Evolutionary conservation across 352 stramenopile species (phyloP), one percentile per base, ranked within the genome.

Genomic region (Phytophthora citrophthora): DNA sequence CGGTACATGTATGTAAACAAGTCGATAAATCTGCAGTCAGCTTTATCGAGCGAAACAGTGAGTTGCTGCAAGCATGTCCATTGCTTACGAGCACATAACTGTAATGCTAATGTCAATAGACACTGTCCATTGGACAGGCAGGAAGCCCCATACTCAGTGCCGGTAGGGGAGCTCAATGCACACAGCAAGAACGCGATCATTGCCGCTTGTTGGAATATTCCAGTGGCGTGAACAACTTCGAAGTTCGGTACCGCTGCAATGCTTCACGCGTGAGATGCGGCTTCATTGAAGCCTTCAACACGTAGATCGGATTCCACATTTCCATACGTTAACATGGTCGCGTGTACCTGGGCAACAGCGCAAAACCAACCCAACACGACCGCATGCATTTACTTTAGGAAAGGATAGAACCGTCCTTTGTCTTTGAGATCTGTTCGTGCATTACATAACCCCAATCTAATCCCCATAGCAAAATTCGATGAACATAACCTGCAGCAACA

Each of bases 401-500:
- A 11, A 34, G 29, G 29, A 34, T 34, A 27, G 49, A 55, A 41
- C 47, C 44, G 48, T 63, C 44, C 47, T 15, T 52, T 51, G 52
- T 43, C 53, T 41, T 34, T 61, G 53, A 39, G 56, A 64, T 64
- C 56, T 64, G 56, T 5, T 64, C 20, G 18, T 58, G 20, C 56
- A 64, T 64, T 64, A 64, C 56, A 38, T 41, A 57, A 47, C 38
- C 40, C n/a, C 23, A 64, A 39, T 34, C 50, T 4, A 40, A 62
- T 44, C 59, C 26, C 43, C 45, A 55, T 64, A 64, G 29, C 45
- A 68, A 68, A 68, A 63, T 68, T 68, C 44, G 5, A 46, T 56
- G 27, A 24, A 54, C 59, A 67, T 67, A 54, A 34, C 46, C 41
- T 55, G 49, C 20, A 46, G 23, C 41, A 34, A 43, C 58, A 47